phyloP scores from a whole-genome alignment of 306 rosid genomes.

The Neltuma alba region DNA sequence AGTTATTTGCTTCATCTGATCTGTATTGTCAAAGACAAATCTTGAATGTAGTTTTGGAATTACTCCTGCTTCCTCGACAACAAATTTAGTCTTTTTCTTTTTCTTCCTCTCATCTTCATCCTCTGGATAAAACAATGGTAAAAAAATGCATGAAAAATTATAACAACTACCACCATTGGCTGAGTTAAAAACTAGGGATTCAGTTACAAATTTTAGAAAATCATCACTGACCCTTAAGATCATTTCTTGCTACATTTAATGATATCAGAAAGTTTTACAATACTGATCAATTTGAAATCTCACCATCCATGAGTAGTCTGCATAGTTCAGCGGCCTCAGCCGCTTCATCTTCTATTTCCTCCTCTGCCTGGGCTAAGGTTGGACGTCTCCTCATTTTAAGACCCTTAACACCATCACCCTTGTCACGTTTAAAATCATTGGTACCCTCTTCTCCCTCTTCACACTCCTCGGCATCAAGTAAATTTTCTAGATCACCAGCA shows the following conservation, averaged over 20 bases:
- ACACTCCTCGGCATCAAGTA: constrained; percentile 96
- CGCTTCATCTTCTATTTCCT: constrained; percentile 90
- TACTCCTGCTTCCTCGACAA: constrained; percentile 53
- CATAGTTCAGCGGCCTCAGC: constrained; percentile 92
- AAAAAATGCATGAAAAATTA: constrained; percentile 34
- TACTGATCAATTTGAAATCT: constrained; percentile 31
- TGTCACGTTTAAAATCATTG: constrained; percentile 70
- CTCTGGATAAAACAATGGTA: constrained; percentile 54
- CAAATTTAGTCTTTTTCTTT: constrained; percentile 63
- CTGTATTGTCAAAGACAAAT: constrained; percentile 54
- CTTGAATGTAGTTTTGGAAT: constrained; percentile 48
- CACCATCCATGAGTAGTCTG: constrained; percentile 95
- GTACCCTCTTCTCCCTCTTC: constrained; percentile 83
- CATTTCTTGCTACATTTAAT: neutral
- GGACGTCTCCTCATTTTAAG: constrained; percentile 89
- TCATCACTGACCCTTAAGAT: constrained; percentile 11
- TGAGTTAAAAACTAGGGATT: constrained; percentile 25
- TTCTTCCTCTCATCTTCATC: constrained; percentile 74
- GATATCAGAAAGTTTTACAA: constrained; percentile 12
- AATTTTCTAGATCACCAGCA: constrained; percentile 97
- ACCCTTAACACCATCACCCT: constrained; percentile 85
- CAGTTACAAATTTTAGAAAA: constrained; percentile 18
- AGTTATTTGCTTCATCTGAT: constrained; percentile 59
- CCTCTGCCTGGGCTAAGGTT: constrained; percentile 86
- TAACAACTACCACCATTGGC: neutral